Conservation (phyloP, 2,329 filamentous ascomycete genomes). For the Coniochaeta ligniaria region DNA sequence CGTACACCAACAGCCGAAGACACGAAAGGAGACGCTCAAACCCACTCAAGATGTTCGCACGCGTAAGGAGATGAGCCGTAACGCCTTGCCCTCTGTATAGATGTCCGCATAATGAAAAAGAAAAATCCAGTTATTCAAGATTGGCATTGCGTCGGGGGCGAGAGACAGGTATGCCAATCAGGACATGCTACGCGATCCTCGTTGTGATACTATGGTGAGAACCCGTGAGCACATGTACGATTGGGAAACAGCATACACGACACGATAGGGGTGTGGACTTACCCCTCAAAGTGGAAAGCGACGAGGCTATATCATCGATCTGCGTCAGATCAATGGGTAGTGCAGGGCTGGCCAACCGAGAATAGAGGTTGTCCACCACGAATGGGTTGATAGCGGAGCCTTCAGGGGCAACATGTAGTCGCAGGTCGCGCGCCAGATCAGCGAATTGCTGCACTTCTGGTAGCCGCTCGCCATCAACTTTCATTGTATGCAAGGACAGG, state of each 20-base stretch:
- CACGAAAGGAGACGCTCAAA: not conserved
- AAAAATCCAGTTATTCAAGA: too few relatives aligned
- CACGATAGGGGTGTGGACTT: not conserved
- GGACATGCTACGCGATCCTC: not conserved
- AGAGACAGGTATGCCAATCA: not conserved
- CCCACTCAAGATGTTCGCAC: not conserved
- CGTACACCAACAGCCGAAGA: not conserved
- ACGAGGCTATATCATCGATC: not conserved
- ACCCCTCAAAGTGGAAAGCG: not conserved
- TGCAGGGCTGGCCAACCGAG: not conserved
- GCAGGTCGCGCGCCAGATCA: not conserved
- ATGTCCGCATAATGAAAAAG: too few relatives aligned
- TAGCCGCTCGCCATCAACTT: not conserved
- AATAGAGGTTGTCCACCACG: not conserved
- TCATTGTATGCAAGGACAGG: not conserved
- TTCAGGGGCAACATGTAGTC: not conserved
- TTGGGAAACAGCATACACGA: not conserved
- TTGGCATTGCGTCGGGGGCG: too few relatives aligned
- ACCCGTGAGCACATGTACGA: not conserved
- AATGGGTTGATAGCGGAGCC: not conserved
- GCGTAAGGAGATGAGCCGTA: too few relatives aligned
- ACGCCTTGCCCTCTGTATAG: too few relatives aligned
- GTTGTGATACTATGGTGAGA: not conserved
- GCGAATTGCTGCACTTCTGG: conserved; percentile 2
- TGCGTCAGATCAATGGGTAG: not conserved